A percentile compares a stretch with the other conserved stretches of the same genome.
Conservation (phyloP, 2,329 filamentous ascomycete species). For the Pseudogymnoascus sp. region DNA sequence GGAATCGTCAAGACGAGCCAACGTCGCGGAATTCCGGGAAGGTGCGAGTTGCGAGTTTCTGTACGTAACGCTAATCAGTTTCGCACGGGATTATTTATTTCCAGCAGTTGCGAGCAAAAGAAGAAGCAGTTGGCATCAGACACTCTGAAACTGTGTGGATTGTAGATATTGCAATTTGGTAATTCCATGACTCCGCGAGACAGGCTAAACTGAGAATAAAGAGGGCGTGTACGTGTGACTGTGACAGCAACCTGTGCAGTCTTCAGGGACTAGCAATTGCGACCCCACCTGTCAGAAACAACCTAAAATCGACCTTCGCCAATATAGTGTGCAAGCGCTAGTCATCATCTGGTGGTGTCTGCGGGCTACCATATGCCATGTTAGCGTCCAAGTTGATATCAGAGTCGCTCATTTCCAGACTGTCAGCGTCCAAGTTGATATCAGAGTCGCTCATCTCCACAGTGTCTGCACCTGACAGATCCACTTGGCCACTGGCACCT, state of each 20-base stretch:
- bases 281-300: background rate
- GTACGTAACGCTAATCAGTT: background rate
- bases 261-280: background rate
- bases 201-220: slow-evolving; percentile 1
- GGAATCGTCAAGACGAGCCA: background rate
- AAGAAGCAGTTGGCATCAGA: background rate
- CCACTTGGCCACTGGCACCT: background rate
- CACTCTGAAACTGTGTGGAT: background rate
- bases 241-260: background rate
- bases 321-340: background rate
- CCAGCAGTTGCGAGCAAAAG: background rate
- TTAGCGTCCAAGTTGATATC: background rate
- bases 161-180: background rate
- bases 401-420: background rate
- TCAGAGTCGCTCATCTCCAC: background rate
- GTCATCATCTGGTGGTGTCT: background rate
- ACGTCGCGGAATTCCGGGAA: background rate
- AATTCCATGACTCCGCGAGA: background rate
- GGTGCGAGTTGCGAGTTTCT: background rate
- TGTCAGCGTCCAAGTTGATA: background rate
- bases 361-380: background rate
- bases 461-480: background rate
- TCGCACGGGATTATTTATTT: background rate
- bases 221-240: background rate
- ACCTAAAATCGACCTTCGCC: background rate